phyloP scores from a whole-genome alignment of 2,329 filamentous ascomycete species.

The Nothophoma quercina region DNA sequence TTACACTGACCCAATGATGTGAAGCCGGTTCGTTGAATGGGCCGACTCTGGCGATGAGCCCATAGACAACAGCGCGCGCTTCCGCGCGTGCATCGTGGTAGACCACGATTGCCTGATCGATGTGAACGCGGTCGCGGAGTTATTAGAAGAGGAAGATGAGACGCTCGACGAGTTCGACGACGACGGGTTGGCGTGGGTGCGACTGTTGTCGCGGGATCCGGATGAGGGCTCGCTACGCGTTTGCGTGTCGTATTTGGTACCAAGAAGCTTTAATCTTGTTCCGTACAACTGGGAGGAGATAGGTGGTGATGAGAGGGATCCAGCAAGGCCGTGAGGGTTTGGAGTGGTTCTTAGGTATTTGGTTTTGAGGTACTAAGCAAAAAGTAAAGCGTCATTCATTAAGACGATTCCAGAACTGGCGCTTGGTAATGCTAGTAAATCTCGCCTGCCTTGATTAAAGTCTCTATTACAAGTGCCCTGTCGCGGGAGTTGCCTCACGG shows the following conservation, averaged over 20 bases:
- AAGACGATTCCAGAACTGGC: not conserved
- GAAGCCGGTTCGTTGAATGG: slow-evolving; percentile 7
- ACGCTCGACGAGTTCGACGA: slow-evolving; percentile 8
- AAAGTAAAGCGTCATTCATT: not conserved
- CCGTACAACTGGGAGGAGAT: slow-evolving; percentile 12
- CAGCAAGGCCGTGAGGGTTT: slow-evolving; percentile 10
- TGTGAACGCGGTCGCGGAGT: slow-evolving; percentile 8
- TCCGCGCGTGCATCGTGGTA: slow-evolving; percentile 9
- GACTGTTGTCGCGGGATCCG: slow-evolving; percentile 5
- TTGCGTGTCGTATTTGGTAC: slow-evolving; percentile 9
- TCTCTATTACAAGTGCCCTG: slow-evolving; percentile 2
- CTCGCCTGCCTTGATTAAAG: slow-evolving; percentile 2
- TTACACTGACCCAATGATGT: slow-evolving; percentile 1
- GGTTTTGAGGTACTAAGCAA: slow-evolving; percentile 2
- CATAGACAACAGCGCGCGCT: slow-evolving; percentile 8
- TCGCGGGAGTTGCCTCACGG: not conserved
- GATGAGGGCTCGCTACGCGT: slow-evolving; percentile 7
- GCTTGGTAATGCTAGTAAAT: slow-evolving; percentile 3
- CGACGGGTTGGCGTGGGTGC: slow-evolving; percentile 12
- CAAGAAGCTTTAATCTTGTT: slow-evolving; percentile 9
- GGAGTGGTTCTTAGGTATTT: slow-evolving; percentile 2
- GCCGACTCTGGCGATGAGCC: slow-evolving; percentile 3
- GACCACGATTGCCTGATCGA: slow-evolving; percentile 10
- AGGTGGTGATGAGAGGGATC: slow-evolving; percentile 1
- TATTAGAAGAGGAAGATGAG: slow-evolving; percentile 8